Base-by-base conservation (phyloP, 140 eudicot species). In the Artemisia princeps region DNA sequence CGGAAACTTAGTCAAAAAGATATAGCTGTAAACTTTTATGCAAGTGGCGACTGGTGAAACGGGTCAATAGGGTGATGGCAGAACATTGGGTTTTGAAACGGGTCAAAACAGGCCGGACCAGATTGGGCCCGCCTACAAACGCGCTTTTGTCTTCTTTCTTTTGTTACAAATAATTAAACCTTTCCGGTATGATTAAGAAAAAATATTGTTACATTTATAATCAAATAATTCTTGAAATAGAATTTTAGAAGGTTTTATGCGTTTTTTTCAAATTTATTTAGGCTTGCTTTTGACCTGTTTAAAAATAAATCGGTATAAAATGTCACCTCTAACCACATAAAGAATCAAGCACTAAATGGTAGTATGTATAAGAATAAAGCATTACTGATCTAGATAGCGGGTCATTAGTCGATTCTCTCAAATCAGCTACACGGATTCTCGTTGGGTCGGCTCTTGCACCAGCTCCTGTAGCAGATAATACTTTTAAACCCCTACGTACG, bases 391-490 rank as follows among this genome's bases (percentile, higher is more conserved):
- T 92, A 76, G 96, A 92, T 19, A 91, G 79, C 16, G 98, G 98
- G 61, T 91, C 98, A 64, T 92, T 92, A 73, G 82, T 85, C 7
- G 96, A 92, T 78, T 92, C 95, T 72, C 88, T 80, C 45, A 88
- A 75, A 84, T 88, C 98, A 64, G 98, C 95, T 56, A 92, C 87
- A 11, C 98, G 95, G 56, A 92, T 88, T 78, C 96, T 84, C 10
- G 98, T 92, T 64, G 96, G 96, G 71, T 88, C 98, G 69, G 98
- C 98, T 80, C 98, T 88, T 69, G 96, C 96, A 44, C 98, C 96
- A 65, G 98, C 98, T 81, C 98, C 98, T 40, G 96, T 88, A 53
- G 94, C 96, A 64, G 89, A 92, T 45, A 92, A 71, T 80, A 92
- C 98, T 78, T 84, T 88, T 79, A 92, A 74, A 60, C 96, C 98